Conservation (phyloP, 108 stramenopile genomes). For the Nitzschia sp. region DNA sequence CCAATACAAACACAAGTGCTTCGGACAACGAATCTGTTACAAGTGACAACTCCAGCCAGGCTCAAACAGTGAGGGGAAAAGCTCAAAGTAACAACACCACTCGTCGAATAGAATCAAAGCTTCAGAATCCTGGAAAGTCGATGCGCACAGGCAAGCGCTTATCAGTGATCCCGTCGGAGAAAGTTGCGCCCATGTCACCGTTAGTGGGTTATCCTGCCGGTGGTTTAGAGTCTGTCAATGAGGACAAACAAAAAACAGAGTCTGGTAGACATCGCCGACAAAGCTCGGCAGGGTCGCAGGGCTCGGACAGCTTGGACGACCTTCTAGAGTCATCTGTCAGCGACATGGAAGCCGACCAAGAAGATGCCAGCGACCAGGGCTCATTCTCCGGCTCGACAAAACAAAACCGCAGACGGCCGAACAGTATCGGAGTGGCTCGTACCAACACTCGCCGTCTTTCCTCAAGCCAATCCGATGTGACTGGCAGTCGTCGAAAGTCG, state of each 20-base stretch:
- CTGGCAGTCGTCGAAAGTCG: constrained; percentile 6
- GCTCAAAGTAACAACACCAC: not conserved
- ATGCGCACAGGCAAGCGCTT: constrained; percentile 58
- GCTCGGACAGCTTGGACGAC: not conserved
- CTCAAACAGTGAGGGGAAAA: not conserved
- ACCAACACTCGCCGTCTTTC: constrained; percentile 3
- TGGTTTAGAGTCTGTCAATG: not conserved
- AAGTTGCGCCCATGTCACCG: constrained; percentile 60
- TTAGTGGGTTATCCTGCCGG: not conserved
- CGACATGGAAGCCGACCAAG: not conserved
- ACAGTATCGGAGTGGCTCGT: constrained; percentile 14
- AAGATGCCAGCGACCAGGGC: constrained; percentile 1
- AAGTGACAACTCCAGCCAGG: not conserved
- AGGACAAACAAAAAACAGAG: not conserved
- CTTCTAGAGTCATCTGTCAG: constrained; percentile 13
- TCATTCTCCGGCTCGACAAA: not conserved
- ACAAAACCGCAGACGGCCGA: constrained; percentile 7
- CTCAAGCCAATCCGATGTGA: constrained; percentile 10
- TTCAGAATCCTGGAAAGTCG: constrained; percentile 37
- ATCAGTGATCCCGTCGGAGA: constrained; percentile 58
- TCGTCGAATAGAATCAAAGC: constrained; percentile 28
- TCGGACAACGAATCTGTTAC: not conserved
- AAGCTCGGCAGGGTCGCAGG: not conserved
- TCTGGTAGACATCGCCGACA: not conserved
- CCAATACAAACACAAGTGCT: not conserved